phyloP scores from a whole-genome alignment of 805 yeast species.

The Spathaspora boniae region DNA sequence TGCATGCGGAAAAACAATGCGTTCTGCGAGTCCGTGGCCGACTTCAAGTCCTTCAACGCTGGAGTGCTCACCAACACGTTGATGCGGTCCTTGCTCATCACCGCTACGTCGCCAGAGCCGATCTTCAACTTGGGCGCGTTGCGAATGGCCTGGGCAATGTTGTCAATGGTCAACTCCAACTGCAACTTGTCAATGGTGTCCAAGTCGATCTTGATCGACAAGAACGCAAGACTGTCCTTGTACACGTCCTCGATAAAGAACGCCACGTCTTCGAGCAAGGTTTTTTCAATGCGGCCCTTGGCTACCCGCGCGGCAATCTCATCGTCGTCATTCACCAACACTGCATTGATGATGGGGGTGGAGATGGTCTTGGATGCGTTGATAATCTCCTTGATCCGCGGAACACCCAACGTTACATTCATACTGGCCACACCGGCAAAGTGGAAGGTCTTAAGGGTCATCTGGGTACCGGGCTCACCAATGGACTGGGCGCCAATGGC shows the following conservation, averaged over 20 bases:
- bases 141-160: conserved; percentile 77
- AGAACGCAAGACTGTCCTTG: conserved; percentile 68
- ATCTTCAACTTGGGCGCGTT: conserved; percentile 89
- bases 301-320: conserved; percentile 98
- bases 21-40: conserved; percentile 28
- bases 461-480: conserved; percentile 99
- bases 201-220: conserved; percentile 79
- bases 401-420: conserved; percentile 98
- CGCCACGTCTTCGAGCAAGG: conserved; percentile 80
- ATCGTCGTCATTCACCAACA: conserved; percentile 85
- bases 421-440: conserved; percentile 99
- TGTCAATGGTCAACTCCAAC: conserved; percentile 81
- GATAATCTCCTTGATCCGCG: conserved; percentile 97
- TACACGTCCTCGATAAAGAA: conserved; percentile 92
- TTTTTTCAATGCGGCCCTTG: conserved; percentile 95
- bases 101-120: conserved; percentile 62
- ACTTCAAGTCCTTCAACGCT: conserved; percentile 36
- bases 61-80: conserved; percentile 54
- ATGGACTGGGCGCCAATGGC: conserved; percentile 99
- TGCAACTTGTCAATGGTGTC: conserved; percentile 85
- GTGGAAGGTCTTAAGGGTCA: conserved; percentile 92
- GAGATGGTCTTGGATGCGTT: conserved; percentile 94
- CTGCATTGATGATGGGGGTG: conserved; percentile 95
- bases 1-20: conserved; percentile 86
- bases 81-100: conserved; percentile 62